phyloP scores from a whole-genome alignment of 257 asterid species.

The Solanum neorickii region DNA sequence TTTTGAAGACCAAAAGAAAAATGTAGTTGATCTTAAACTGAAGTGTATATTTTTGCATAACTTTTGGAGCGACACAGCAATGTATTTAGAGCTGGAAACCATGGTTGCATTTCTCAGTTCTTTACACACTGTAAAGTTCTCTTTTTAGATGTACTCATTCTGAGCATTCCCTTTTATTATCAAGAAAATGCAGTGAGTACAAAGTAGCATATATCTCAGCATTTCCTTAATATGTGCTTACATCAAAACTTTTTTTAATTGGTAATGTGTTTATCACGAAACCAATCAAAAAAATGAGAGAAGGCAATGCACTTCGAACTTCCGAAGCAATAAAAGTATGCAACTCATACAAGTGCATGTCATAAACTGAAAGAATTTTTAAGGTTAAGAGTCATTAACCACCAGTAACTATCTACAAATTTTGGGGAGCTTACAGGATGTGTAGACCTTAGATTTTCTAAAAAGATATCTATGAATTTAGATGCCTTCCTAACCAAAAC shows the following conservation, averaged over 20 bases:
- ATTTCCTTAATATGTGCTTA: neutral
- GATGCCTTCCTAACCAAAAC: neutral
- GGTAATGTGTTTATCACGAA: neutral
- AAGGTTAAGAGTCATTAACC: neutral
- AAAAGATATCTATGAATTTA: neutral
- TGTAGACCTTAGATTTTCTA: neutral
- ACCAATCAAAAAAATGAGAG: neutral
- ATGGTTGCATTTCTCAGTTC: neutral
- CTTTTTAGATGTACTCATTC: neutral
- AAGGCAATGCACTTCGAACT: neutral
- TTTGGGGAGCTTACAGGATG: neutral
- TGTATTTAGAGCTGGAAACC: neutral
- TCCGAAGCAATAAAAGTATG: neutral
- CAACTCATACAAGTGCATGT: neutral
- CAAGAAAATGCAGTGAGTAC: neutral
- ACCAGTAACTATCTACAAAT: neutral
- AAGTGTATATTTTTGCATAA: neutral
- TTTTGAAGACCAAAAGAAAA: neutral
- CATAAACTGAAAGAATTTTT: neutral
- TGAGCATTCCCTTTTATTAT: neutral
- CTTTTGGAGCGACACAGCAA: neutral
- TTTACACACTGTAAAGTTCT: neutral
- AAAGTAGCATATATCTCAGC: neutral
- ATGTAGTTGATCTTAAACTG: neutral
- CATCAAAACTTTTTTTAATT: neutral